A percentile compares a stretch with the other conserved stretches of the same genome.
phyloP scores from a whole-genome alignment of 2,329 filamentous ascomycete species.

The Pyrenophora seminiperda region DNA sequence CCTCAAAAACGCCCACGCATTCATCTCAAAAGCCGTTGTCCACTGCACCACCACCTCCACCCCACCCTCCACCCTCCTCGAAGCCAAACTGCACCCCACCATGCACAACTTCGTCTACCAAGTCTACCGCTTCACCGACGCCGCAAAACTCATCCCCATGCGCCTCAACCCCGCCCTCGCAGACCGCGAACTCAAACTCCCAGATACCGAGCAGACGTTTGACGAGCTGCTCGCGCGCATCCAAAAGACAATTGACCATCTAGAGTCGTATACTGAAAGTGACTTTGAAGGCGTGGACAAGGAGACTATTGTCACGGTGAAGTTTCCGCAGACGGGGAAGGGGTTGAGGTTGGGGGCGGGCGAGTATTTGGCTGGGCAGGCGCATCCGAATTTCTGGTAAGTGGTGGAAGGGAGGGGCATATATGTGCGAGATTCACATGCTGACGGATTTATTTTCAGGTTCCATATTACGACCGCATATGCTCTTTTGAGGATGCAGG shows the following conservation, averaged over 20 bases:
- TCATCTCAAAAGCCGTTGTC: conserved; percentile 54
- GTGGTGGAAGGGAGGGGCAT: background rate
- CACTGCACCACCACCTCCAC: conserved; percentile 49
- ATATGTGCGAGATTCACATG: background rate
- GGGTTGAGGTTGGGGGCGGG: conserved; percentile 51
- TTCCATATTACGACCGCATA: conserved; percentile 68
- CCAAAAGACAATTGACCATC: conserved; percentile 53
- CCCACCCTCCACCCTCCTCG: conserved; percentile 45
- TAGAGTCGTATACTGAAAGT: conserved; percentile 52
- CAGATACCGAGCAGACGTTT: conserved; percentile 57
- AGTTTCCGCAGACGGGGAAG: conserved; percentile 19
- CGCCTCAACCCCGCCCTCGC: conserved; percentile 48
- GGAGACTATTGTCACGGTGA: conserved; percentile 45
- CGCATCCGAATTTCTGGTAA: conserved; percentile 63
- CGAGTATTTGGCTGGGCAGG: conserved; percentile 57
- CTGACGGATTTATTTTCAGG: conserved; percentile 12
- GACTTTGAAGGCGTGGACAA: conserved; percentile 52
- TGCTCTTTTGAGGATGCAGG: conserved; percentile 64
- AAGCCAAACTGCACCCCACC: conserved; percentile 54
- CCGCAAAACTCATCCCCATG: conserved; percentile 48
- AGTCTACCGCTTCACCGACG: conserved; percentile 53
- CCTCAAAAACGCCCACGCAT: conserved; percentile 50
- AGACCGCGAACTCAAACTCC: conserved; percentile 29
- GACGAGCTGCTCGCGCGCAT: conserved; percentile 56
- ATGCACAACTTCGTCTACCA: conserved; percentile 59